phyloP scores from a whole-genome alignment of 2,329 filamentous ascomycete genomes.

The Diaporthe citri region DNA sequence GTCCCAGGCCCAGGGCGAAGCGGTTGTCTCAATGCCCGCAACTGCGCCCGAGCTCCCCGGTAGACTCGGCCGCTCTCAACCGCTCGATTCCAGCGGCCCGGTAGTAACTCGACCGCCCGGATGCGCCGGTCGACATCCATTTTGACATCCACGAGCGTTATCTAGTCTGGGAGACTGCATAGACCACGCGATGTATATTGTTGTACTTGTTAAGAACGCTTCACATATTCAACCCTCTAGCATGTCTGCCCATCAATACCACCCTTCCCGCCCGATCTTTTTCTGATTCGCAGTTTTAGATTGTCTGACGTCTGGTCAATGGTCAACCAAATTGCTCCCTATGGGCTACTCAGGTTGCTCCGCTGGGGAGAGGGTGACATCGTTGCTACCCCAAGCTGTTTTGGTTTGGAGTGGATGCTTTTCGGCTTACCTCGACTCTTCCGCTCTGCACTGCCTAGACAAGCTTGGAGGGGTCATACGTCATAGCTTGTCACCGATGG shows the following conservation, averaged over 20 bases:
- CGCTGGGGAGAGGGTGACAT: constrained; percentile 1
- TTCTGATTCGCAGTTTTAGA: neutral
- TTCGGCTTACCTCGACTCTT: neutral
- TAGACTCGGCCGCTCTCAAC: neutral
- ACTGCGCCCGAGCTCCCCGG: neutral
- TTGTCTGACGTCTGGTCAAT: neutral
- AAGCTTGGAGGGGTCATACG: constrained; percentile 13
- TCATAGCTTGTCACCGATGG: neutral
- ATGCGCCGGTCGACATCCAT: neutral
- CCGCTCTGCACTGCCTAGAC: neutral
- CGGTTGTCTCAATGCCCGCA: neutral
- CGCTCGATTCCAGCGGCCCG: neutral
- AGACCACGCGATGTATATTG: neutral
- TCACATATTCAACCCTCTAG: neutral
- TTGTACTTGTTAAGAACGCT: neutral
- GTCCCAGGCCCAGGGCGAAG: neutral
- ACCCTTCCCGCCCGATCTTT: neutral
- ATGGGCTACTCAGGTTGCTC: neutral
- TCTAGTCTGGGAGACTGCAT: neutral
- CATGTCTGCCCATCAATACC: neutral
- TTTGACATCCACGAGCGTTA: neutral
- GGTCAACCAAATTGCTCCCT: neutral
- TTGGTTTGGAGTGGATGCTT: neutral
- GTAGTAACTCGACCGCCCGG: neutral
- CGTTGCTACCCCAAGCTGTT: neutral